phyloP scores from a whole-genome alignment of 1,284 basidiomycete genomes.

The Takashimella koratensis region DNA sequence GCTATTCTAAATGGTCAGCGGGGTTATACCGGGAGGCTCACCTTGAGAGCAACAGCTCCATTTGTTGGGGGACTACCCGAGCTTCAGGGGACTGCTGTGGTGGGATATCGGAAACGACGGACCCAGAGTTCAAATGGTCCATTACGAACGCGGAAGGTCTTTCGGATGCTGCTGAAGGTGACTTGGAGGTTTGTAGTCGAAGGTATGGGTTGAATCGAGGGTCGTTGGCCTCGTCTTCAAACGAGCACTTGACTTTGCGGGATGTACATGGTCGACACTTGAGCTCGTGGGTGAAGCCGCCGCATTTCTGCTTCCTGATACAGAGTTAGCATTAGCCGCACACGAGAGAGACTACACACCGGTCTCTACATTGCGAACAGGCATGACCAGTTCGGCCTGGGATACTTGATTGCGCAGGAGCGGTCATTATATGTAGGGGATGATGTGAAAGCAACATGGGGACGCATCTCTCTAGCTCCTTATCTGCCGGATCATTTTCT shows the following conservation, averaged over 20 bases:
- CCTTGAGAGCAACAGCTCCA: background rate
- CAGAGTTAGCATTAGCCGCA: background rate
- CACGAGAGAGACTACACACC: slow-evolving; percentile 6
- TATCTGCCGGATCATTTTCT: too few species aligned
- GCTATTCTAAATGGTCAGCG: background rate
- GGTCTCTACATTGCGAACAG: slow-evolving; percentile 16
- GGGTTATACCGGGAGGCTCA: too few species aligned
- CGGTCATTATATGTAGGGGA: background rate
- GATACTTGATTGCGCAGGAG: background rate
- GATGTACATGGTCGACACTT: slow-evolving; percentile 11
- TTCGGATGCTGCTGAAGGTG: background rate
- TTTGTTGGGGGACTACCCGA: background rate
- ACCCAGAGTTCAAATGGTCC: background rate
- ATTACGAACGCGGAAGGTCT: background rate
- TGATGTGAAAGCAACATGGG: background rate
- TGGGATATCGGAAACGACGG: too few species aligned
- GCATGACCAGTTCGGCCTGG: slow-evolving; percentile 11
- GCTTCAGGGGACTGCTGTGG: too few species aligned
- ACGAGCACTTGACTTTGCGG: slow-evolving; percentile 14
- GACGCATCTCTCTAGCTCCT: too few species aligned
- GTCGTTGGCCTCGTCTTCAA: slow-evolving; percentile 15
- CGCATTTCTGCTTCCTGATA: slow-evolving; percentile 19
- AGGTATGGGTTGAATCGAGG: slow-evolving; percentile 22
- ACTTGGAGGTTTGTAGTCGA: slow-evolving; percentile 2
- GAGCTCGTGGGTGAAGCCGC: slow-evolving; percentile 12